Evolutionary conservation across 2,329 filamentous ascomycete species (phyloP), one percentile per base, ranked within the genome.

Genomic region (Paraconiothyrium brasiliense): DNA sequence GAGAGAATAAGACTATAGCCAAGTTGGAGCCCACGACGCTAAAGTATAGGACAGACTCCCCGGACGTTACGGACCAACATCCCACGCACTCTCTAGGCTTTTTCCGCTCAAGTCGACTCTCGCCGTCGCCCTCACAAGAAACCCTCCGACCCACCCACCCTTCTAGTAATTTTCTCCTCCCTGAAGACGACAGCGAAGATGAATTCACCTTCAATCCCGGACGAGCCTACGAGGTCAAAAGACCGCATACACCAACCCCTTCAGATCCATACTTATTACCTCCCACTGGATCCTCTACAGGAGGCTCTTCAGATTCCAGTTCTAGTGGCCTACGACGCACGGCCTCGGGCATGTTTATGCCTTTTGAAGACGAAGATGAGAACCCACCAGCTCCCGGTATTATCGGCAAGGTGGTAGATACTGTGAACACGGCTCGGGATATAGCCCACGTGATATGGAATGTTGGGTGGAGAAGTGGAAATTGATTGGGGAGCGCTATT

Each of bases 291-390:
- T 37, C 50, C 37, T 39, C 63, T n/a, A 58, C 62, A 9, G 62
- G 68, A n/a, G 63, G 9, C 22, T 54, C 65, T 11, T 67, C 67
- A 8, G 65, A 71, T 49, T 67, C 70, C 3, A 75, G 77, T 20
- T 67, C 70, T 3, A 75, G 78, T 20, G 89, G 89, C 56, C 89
- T 96, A 83, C 88, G 90, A 64, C 86, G 93, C 68, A 96, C 92
- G 22, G 84, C 89, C 54, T 95, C 92, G 43, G 93, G 93, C 68
- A 96, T 97, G 92, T 91, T 97, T 71, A 94, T 96, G 91, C 92
- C 93, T 8, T 91, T 90, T 69, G 91, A 93, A 69, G 90, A 93
- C 69, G 88, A 88, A 62, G 91, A 93, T 66, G 82, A 85, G 56
- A 84, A 87, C 78, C 75, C 84, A 46, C 78, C 82, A 3, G 79